phyloP scores from a whole-genome alignment of 345 rosid species.

The Tarenaya hassleriana region DNA sequence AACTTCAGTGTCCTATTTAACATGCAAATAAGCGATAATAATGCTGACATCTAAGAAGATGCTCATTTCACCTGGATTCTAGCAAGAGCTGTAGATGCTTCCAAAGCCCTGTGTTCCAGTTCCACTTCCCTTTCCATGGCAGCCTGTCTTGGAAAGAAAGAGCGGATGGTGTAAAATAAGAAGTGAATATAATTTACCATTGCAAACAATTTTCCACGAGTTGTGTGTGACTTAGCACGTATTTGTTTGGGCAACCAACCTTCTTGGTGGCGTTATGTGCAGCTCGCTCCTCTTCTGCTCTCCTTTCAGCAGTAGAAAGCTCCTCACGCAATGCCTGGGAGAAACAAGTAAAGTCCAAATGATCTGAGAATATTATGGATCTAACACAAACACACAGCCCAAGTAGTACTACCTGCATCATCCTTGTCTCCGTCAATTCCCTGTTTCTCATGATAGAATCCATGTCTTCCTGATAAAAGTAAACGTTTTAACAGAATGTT shows the following conservation, averaged over 20 bases:
- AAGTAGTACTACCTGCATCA: slow-evolving; percentile 79
- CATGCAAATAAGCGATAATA: slow-evolving; percentile 11
- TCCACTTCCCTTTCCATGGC: slow-evolving; percentile 96
- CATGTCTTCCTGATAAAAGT: slow-evolving; percentile 65
- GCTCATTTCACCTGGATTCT: slow-evolving; percentile 73
- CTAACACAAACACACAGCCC: slow-evolving; percentile 4
- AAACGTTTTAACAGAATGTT: slow-evolving; percentile 15
- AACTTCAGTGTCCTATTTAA: slow-evolving; percentile 14
- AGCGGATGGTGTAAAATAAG: slow-evolving; percentile 17
- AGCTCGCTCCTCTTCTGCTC: slow-evolving; percentile 91
- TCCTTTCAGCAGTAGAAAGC: slow-evolving; percentile 80
- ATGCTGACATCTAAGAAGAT: slow-evolving; percentile 8
- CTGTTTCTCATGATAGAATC: slow-evolving; percentile 95
- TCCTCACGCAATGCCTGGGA: slow-evolving; percentile 91
- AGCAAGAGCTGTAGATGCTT: slow-evolving; percentile 90
- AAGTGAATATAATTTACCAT: slow-evolving; percentile 3
- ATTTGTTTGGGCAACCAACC: slow-evolving; percentile 38
- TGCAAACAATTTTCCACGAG: not conserved
- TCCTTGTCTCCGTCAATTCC: slow-evolving; percentile 94
- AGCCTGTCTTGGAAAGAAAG: slow-evolving; percentile 50
- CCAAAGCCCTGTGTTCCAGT: slow-evolving; percentile 86
- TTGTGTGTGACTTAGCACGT: not conserved
- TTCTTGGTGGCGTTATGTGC: slow-evolving; percentile 91
- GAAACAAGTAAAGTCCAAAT: slow-evolving; percentile 19
- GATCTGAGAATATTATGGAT: slow-evolving; percentile 15